Base-by-base conservation (phyloP, 2,329 filamentous ascomycete species). In the Onygena corvina region DNA sequence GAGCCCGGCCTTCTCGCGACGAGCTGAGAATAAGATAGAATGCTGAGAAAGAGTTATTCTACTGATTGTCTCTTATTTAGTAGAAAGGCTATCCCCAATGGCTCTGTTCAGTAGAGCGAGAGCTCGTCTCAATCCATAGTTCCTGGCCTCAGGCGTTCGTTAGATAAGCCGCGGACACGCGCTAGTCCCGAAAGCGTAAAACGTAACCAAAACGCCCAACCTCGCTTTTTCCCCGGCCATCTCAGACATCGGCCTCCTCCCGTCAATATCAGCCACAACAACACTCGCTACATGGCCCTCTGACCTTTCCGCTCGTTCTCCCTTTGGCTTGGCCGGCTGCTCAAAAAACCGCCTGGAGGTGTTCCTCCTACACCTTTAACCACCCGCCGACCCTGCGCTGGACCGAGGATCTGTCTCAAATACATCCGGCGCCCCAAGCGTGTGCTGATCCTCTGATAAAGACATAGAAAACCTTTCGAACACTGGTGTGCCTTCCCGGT, bases 401-500 rank as follows among this genome's bases (percentile, higher is more conserved):
- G 21, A 42, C 27, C 27, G 3, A 23, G 38, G 21, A n/a, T 23
- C 20, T 23, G 21, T 42, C n/a, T 27, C 21, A 7, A 27, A 29
- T 21, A n/a, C 21, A 14, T 2, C 11, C 38, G 18, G 12, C 14
- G 21, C 38, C 38, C 38, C 38, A n/a, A 20, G 38, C 38, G 12
- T 23, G 38, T n/a, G n/a, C 27, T 27, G 38, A 11, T 42, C 21
- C 5, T 42, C 14, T 23, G 11, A 42, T 16, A 42, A 25, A 20
- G 12, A n/a, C 23, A 8, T 20, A 25, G 21, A 20, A 20, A 27
- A 9, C n/a, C n/a, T n/a, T n/a, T n/a, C n/a, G n/a, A n/a, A n/a
- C n/a, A n/a, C 38, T 11, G 38, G 38, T 42, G 21, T 42, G 9
- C 38, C 20, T n/a, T 7, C 5, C 14, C 27, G 25, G 42, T 59